Conservation (phyloP, 2,329 filamentous ascomycete species). For the Diplodia mutila region DNA sequence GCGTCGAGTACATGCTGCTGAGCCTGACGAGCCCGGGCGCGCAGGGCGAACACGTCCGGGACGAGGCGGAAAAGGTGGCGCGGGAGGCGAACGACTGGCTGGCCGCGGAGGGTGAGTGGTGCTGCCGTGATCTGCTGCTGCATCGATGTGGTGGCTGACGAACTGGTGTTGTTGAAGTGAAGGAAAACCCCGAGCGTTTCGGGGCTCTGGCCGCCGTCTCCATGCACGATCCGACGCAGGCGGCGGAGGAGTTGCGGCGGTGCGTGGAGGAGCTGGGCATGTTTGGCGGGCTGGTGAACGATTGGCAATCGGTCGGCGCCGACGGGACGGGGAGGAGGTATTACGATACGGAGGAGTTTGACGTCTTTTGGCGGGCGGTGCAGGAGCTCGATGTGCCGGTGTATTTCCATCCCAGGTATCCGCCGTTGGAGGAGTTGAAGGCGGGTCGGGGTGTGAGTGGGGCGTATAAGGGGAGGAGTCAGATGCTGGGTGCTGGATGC, state of each 20-base stretch:
- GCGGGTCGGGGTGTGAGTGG: not conserved
- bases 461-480: slow-evolving; percentile 28
- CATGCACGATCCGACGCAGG: slow-evolving; percentile 40
- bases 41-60: slow-evolving; percentile 51
- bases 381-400: slow-evolving; percentile 39
- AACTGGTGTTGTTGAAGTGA: slow-evolving; percentile 39
- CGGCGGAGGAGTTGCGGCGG: slow-evolving; percentile 36
- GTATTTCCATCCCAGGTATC: slow-evolving; percentile 41
- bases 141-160: too few relatives aligned
- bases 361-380: slow-evolving; percentile 38
- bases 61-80: slow-evolving; percentile 49
- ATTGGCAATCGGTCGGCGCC: slow-evolving; percentile 37
- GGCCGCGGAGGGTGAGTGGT: slow-evolving; percentile 37
- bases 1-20: slow-evolving; percentile 54
- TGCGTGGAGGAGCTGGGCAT: slow-evolving; percentile 55
- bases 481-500: slow-evolving; percentile 37
- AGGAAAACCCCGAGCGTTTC: slow-evolving; percentile 47
- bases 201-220: slow-evolving; percentile 48
- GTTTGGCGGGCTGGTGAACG: slow-evolving; percentile 61
- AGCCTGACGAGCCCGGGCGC: slow-evolving; percentile 55
- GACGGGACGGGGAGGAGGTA: slow-evolving; percentile 37
- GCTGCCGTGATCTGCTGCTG: too few relatives aligned
- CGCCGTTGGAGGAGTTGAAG: slow-evolving; percentile 22
- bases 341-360: slow-evolving; percentile 38
- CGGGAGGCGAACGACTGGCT: slow-evolving; percentile 54